A percentile compares a stretch with the other conserved stretches of the same genome.
Conservation (phyloP, 345 rosid genomes). For the Gossypium longicalyx region DNA sequence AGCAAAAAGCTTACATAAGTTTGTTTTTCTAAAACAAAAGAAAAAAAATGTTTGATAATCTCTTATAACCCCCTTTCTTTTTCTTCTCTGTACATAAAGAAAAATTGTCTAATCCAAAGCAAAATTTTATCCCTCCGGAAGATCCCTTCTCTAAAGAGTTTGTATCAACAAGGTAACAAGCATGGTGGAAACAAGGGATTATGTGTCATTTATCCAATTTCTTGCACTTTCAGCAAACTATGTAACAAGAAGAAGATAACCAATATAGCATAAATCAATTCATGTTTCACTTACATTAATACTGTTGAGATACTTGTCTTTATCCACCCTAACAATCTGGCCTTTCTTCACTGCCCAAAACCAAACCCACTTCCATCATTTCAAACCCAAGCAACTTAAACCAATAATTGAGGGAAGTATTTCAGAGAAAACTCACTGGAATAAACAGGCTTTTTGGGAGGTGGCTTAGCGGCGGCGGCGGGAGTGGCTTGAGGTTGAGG, state of each 20-base stretch:
- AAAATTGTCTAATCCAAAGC: no score
- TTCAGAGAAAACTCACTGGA: constrained; percentile 49
- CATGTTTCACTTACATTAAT: constrained; percentile 48
- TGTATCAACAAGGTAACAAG: no score
- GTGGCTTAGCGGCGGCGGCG: constrained; percentile 29
- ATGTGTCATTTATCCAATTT: not conserved
- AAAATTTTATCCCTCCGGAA: no score
- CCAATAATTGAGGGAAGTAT: not conserved
- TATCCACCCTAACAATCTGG: constrained; percentile 95
- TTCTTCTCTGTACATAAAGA: no score
- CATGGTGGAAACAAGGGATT: no score
- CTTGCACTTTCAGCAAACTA: not conserved
- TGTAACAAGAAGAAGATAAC: not conserved
- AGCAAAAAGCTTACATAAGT: not conserved
- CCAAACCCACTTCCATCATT: not conserved
- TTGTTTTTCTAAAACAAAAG: no score
- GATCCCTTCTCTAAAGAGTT: no score
- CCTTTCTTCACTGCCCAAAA: constrained; percentile 88
- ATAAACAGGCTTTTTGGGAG: constrained; percentile 78
- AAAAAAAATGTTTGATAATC: no score
- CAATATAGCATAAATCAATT: not conserved
- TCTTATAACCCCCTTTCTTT: no score
- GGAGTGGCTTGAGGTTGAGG: constrained; percentile 34
- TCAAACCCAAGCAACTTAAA: not conserved
- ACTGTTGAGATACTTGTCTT: constrained; percentile 87